A percentile compares a stretch with the other conserved stretches of the same genome.
phyloP scores from a whole-genome alignment of 345 rosid genomes.

The Noccaea bulbosa region DNA sequence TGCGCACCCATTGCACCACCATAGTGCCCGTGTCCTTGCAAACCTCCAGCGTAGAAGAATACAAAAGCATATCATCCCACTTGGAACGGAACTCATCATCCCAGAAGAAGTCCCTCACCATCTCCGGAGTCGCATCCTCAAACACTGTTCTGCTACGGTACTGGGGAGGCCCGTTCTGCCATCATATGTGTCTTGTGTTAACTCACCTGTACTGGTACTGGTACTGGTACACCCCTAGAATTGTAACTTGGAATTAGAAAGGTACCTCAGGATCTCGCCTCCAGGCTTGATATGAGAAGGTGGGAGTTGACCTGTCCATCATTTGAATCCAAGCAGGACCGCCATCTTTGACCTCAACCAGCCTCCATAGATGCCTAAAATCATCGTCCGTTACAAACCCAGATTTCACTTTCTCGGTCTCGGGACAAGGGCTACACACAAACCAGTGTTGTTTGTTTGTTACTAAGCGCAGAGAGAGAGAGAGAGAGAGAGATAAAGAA shows the following conservation, averaged over 20 bases:
- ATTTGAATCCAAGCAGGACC: slow-evolving; percentile 96
- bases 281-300: slow-evolving; percentile 89
- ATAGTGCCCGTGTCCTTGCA: slow-evolving; percentile 78
- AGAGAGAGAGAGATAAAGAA: not conserved
- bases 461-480: not conserved
- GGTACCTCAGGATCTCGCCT: slow-evolving; percentile 84
- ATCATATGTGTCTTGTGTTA: slow-evolving; percentile 9
- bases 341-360: slow-evolving; percentile 87
- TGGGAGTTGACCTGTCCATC: slow-evolving; percentile 84
- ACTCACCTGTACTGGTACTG: no score
- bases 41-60: slow-evolving; percentile 62
- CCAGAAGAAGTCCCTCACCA: slow-evolving; percentile 96
- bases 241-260: not conserved
- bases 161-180: slow-evolving; percentile 84
- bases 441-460: not conserved
- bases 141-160: slow-evolving; percentile 85
- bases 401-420: slow-evolving; percentile 42
- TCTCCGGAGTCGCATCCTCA: slow-evolving; percentile 89
- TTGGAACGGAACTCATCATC: slow-evolving; percentile 79
- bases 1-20: slow-evolving; percentile 92
- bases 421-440: slow-evolving; percentile 41
- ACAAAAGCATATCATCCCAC: slow-evolving; percentile 92
- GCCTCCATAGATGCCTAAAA: slow-evolving; percentile 63
- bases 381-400: slow-evolving; percentile 63
- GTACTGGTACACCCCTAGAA: no score